Evolutionary conservation across 495 filamentous ascomycete genomes (phyloP), one percentile per base, ranked within the genome.

Genomic region (Aspergillus baeticus): DNA sequence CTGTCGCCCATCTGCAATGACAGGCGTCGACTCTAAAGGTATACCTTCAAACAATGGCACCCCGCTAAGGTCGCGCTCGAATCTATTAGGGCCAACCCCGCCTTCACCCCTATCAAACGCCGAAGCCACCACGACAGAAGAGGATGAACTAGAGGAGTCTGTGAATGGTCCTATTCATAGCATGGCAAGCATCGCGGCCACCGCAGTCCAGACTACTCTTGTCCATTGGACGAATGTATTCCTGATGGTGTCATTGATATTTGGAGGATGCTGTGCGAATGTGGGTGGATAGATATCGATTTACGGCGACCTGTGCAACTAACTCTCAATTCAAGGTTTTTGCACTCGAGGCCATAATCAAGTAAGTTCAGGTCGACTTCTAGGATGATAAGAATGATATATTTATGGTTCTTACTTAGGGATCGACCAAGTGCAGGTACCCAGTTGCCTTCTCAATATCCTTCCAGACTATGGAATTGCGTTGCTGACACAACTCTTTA

Each of bases 191-290:
- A 49, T 68, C 53, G 59, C 60, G 21, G 57, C 68, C 18, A 77
- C 74, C 0, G 67, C 74, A 5, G 71, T 72, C 0, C 76, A 81
- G 52, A 61, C 74, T 13, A 81, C 82, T 14, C 75, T 91, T 50
- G 85, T 87, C 18, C 80, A 80, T 63, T 87, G 86, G 86, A 73
- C 89, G 7, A 82, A 81, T 53, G 77, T 87, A 39, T 72, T 81
- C 26, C 78, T 86, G 58, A 94, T 96, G 78, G 75, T 91, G n/a
- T 83, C 79, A 20, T 77, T 97, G 53, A 98, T 98, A 44, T 96
- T 98, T 68, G 94, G 95, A 36, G 94, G 94, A 34, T 99, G 94
- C 67, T 99, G 94, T 78, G 91, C 92, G 29, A 99, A 98, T 79
- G 94, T 98, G 70, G 72, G 81, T 77, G 18, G 21, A 34, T 29